phyloP scores from a whole-genome alignment of 257 asterid genomes.

The Petunia secreta region DNA sequence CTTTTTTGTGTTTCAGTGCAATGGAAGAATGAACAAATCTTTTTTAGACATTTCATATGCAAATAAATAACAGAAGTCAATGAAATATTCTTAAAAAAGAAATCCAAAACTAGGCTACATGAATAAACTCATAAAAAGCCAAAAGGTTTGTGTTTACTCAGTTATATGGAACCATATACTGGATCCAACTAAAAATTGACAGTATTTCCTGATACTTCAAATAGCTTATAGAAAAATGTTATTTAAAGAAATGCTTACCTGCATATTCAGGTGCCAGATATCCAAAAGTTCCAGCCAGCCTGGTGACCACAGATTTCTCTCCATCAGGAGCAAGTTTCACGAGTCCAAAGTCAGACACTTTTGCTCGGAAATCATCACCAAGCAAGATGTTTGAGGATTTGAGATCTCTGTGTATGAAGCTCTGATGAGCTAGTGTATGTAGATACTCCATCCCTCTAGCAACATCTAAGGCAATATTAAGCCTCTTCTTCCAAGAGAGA shows the following conservation, averaged over 20 bases:
- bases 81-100: neutral
- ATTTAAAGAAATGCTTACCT: conserved; percentile 43
- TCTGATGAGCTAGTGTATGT: conserved; percentile 76
- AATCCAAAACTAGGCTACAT: neutral
- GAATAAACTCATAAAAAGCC: conserved; percentile 36
- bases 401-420: conserved; percentile 86
- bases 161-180: neutral
- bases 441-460: conserved; percentile 91
- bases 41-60: neutral
- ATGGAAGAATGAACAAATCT: too few relatives aligned
- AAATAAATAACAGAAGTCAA: neutral
- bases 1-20: neutral
- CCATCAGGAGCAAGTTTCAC: conserved; percentile 93
- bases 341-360: conserved; percentile 85
- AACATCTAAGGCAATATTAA: conserved; percentile 83
- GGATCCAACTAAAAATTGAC: neutral
- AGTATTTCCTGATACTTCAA: neutral
- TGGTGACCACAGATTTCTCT: conserved; percentile 73
- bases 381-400: conserved; percentile 82
- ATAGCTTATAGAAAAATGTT: neutral
- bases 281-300: conserved; percentile 92
- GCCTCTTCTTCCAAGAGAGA: conserved; percentile 85
- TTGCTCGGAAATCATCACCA: conserved; percentile 83
- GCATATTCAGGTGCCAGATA: conserved; percentile 95
- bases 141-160: neutral